phyloP scores from a whole-genome alignment of 495 filamentous ascomycete species.

The Cladorrhinum samala region DNA sequence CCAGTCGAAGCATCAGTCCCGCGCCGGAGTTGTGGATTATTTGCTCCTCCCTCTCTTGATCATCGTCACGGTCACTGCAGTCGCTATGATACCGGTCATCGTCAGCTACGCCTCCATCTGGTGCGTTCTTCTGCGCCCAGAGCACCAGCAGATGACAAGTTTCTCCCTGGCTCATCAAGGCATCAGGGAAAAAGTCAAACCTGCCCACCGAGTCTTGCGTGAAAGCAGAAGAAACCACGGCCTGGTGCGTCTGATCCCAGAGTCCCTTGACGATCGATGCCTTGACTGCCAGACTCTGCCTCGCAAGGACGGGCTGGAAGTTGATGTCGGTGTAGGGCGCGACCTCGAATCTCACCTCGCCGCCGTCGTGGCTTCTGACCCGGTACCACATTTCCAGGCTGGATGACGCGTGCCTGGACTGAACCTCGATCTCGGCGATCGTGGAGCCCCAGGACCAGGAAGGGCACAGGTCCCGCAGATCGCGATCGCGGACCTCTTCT shows the following conservation, averaged over 20 bases:
- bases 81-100: background rate
- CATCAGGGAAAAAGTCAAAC: background rate
- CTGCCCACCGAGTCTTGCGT: background rate
- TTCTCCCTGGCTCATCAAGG: background rate
- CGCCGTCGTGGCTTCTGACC: background rate
- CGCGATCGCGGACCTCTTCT: background rate
- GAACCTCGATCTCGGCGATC: background rate
- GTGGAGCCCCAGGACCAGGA: constrained; percentile 7
- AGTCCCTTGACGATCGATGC: background rate
- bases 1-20: background rate
- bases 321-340: background rate
- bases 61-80: background rate
- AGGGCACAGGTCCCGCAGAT: background rate
- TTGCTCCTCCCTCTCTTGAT: background rate
- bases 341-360: background rate
- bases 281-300: background rate
- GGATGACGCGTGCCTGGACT: background rate
- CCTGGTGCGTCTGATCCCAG: background rate
- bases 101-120: background rate
- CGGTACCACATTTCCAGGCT: background rate
- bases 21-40: background rate
- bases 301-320: background rate
- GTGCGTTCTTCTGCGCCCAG: background rate
- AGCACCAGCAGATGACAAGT: background rate
- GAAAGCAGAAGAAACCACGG: background rate